A percentile compares a stretch with the other conserved stretches of the same genome.
These are phyloP conservation scores for Fusarium clavum DNA, from an alignment of 2,329 filamentous ascomycete genomes.

Conservation along the genomic window DNA sequence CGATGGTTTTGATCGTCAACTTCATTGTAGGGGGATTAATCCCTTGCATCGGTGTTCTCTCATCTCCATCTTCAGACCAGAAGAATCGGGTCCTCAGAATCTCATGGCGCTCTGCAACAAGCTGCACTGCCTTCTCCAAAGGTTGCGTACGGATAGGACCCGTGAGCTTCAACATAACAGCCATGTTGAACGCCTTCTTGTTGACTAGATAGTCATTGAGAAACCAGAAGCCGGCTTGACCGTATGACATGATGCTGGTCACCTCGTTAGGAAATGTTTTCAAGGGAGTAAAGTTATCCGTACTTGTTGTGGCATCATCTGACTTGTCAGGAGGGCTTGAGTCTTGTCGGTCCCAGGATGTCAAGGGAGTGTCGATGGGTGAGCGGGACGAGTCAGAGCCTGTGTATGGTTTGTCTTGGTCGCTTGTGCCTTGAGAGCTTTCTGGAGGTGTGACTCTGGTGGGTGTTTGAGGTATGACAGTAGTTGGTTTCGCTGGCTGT, in stretches of 20 bases:
- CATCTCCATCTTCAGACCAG: background rate
- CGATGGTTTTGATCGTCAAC: background rate
- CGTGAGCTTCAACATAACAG: background rate
- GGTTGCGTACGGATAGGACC: background rate
- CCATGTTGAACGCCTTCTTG: slow-evolving; percentile 53
- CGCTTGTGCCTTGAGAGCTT: background rate
- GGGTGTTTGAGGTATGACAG: background rate
- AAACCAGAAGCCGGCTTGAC: slow-evolving; percentile 58
- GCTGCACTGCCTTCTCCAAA: background rate
- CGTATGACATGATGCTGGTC: slow-evolving; percentile 50
- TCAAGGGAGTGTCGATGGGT: background rate
- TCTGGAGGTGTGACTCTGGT: background rate
- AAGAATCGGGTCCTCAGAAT: background rate
- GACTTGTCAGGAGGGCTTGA: background rate
- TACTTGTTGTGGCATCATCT: background rate
- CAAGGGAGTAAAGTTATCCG: background rate
- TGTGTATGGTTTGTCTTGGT: background rate
- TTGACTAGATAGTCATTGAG: slow-evolving; percentile 50
- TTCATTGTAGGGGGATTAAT: background rate
- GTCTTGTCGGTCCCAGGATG: background rate
- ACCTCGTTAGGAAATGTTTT: background rate
- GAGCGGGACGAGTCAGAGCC: background rate
- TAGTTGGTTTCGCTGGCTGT: background rate
- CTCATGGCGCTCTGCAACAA: background rate
- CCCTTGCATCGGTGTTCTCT: background rate